A percentile compares a stretch with the other conserved stretches of the same genome.
phyloP scores from a whole-genome alignment of 2,329 filamentous ascomycete species.

The Claviceps quebecensis region DNA sequence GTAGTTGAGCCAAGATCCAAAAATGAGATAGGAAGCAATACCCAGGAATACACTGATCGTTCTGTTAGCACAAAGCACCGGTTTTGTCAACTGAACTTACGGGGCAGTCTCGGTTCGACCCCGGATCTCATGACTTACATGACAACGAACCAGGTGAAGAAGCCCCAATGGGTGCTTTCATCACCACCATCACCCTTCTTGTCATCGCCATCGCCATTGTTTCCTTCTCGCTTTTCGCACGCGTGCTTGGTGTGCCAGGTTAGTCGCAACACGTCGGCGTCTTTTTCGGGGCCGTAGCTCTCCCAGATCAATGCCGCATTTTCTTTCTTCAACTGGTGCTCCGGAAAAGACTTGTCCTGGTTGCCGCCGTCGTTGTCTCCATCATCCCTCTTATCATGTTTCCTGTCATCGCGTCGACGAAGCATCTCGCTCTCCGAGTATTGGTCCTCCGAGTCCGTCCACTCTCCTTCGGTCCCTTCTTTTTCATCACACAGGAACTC shows the following conservation, averaged over 20 bases:
- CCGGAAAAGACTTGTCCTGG: constrained; percentile 26
- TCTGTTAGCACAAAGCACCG: background rate
- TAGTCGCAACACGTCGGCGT: constrained; percentile 51
- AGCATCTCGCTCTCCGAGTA: background rate
- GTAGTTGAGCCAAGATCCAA: constrained; percentile 98
- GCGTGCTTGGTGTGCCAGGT: constrained; percentile 83
- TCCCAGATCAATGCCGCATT: constrained; percentile 59
- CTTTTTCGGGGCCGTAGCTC: constrained; percentile 50
- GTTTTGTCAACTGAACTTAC: background rate
- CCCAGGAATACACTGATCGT: constrained; percentile 61
- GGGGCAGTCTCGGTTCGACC: too few species aligned
- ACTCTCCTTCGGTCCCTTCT: constrained; percentile 61
- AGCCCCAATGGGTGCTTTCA: constrained; percentile 59
- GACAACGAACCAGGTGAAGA: constrained; percentile 94
- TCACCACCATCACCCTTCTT: constrained; percentile 30
- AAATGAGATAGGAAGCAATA: constrained; percentile 83
- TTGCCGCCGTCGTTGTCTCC: constrained; percentile 17
- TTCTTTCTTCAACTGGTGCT: constrained; percentile 39
- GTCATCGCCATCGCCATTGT: constrained; percentile 22
- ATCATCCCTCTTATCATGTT: constrained; percentile 21
- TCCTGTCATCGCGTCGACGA: background rate
- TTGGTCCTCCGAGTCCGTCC: constrained; percentile 34
- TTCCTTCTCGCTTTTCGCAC: constrained; percentile 45
- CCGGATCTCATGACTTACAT: constrained; percentile 47
- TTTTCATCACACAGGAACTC: constrained; percentile 71